Evolutionary conservation across 345 rosid genomes (phyloP).

Genomic region (Brassica incana): DNA sequence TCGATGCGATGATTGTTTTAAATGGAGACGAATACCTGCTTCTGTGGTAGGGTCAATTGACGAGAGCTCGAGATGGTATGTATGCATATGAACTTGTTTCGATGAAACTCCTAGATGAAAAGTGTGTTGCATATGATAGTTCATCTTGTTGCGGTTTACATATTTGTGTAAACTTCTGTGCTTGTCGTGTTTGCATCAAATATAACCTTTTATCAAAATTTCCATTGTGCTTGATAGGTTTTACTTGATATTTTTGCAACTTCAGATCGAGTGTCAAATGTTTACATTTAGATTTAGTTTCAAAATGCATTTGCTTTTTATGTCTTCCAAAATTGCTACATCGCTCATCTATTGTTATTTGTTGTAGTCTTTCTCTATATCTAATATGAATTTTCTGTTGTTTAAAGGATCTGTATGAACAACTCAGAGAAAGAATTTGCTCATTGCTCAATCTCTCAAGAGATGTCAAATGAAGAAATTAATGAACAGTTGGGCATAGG

Average conservation of each 20-base stretch:
- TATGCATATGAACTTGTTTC: constrained; percentile 12
- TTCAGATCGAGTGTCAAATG: neutral
- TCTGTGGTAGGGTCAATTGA: constrained; percentile 63
- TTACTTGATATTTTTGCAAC: neutral
- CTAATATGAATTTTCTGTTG: constrained; percentile 24
- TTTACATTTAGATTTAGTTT: neutral
- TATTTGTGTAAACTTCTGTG: constrained; percentile 3
- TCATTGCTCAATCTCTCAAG: constrained; percentile 83
- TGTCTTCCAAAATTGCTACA: neutral
- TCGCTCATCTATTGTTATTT: neutral
- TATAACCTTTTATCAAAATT: neutral
- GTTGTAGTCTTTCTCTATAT: neutral
- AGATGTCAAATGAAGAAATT: constrained; percentile 90
- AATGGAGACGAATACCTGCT: constrained; percentile 94
- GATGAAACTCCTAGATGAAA: neutral
- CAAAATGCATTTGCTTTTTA: neutral
- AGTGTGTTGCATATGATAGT: constrained; percentile 1
- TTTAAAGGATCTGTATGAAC: constrained; percentile 79
- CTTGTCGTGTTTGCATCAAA: neutral
- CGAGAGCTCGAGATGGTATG: constrained; percentile 79
- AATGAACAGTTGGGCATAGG: constrained; percentile 91
- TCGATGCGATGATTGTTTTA: constrained; percentile 85
- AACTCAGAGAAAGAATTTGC: constrained; percentile 66
- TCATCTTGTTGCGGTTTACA: neutral
- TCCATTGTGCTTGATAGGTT: constrained; percentile 2